These are phyloP conservation scores for Haplographium delicatum DNA, from an alignment of 495 filamentous ascomycete genomes.

Conservation along the genomic window DNA sequence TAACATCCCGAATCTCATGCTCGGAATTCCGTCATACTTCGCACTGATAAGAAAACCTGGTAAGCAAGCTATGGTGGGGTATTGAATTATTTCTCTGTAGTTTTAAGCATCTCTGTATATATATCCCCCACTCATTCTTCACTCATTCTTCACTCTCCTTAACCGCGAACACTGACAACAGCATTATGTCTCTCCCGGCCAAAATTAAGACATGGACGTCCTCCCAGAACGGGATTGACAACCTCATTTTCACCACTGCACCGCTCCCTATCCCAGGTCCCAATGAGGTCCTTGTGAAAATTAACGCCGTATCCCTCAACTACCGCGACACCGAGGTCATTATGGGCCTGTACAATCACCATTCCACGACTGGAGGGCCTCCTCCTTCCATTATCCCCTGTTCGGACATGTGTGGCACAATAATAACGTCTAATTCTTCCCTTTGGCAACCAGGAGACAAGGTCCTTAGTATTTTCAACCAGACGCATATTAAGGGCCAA, in stretches of 20 bases:
- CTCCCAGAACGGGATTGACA: conserved; percentile 44
- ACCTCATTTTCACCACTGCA: conserved; percentile 35
- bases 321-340: conserved; percentile 55
- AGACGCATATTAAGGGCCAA: conserved; percentile 37
- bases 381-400: conserved; percentile 32
- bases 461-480: conserved; percentile 39
- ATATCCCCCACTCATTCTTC: background rate
- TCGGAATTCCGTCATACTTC: background rate
- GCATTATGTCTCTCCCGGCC: conserved; percentile 19
- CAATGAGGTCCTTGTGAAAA: conserved; percentile 53
- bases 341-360: conserved; percentile 49
- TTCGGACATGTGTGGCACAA: conserved; percentile 39
- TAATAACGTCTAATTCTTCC: conserved; percentile 21
- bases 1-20: too few species aligned
- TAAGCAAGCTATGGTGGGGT: background rate
- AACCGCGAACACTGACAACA: conserved; percentile 1
- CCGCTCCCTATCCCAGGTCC: conserved; percentile 36
- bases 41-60: background rate
- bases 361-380: conserved; percentile 40
- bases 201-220: conserved; percentile 43
- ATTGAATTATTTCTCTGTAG: background rate
- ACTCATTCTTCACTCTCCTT: background rate
- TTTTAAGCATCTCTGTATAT: background rate
- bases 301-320: conserved; percentile 50
- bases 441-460: conserved; percentile 33